These are phyloP conservation scores for Hyaloperonospora arabidopsidis DNA, from an alignment of 352 stramenopile genomes.

Conservation along the genomic window DNA sequence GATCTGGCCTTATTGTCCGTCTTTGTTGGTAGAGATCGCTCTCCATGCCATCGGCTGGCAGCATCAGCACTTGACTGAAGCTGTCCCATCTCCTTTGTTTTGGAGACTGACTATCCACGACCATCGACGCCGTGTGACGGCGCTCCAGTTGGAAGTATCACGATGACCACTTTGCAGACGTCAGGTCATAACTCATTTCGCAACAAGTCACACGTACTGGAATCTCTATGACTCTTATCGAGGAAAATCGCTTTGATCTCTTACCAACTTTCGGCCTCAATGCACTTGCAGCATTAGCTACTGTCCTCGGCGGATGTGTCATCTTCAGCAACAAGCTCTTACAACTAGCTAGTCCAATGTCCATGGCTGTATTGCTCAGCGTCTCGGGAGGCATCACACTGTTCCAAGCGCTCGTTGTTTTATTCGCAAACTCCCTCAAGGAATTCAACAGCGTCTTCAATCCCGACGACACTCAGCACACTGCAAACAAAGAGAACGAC, in stretches of 20 bases:
- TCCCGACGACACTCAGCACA: constrained; percentile 13
- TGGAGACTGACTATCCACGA: too few relatives aligned
- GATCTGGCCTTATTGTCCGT: too few relatives aligned
- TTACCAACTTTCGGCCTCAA: constrained; percentile 48
- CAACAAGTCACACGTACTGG: constrained; percentile 7
- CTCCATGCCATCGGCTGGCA: too few relatives aligned
- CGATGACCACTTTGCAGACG: not conserved
- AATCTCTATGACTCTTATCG: constrained; percentile 23
- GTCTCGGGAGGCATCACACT: constrained; percentile 67
- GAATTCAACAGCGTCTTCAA: constrained; percentile 34
- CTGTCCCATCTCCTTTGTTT: too few relatives aligned
- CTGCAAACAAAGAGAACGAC: constrained; percentile 11
- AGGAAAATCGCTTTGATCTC: constrained; percentile 26
- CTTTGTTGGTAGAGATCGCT: too few relatives aligned
- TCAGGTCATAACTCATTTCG: constrained; percentile 19
- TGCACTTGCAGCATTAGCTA: constrained; percentile 44
- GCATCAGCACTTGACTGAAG: too few relatives aligned
- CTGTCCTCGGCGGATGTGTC: constrained; percentile 50
- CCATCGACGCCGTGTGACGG: too few relatives aligned
- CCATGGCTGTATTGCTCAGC: constrained; percentile 55
- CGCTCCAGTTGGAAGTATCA: not conserved
- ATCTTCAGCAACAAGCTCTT: constrained; percentile 68
- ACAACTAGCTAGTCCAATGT: constrained; percentile 46
- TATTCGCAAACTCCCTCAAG: constrained; percentile 45
- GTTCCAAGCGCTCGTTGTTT: constrained; percentile 68